phyloP scores from a whole-genome alignment of 2,329 filamentous ascomycete genomes.

The Lachnellula subtilissima region DNA sequence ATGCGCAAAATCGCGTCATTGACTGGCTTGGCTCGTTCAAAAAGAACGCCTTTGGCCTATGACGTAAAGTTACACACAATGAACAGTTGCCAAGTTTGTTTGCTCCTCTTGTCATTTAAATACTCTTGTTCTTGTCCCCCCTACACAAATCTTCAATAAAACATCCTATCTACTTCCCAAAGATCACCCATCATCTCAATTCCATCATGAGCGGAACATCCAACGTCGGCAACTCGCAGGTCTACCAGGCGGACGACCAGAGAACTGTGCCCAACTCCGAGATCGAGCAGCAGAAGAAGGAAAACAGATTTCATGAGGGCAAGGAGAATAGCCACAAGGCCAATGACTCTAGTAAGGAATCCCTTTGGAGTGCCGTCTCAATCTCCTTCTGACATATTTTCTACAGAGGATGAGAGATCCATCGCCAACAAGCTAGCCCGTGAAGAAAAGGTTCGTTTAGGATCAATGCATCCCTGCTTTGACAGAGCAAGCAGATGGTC shows the following conservation, averaged over 20 bases:
- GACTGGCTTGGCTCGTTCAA: background rate
- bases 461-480: background rate
- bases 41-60: background rate
- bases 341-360: conserved; percentile 63
- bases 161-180: background rate
- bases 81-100: background rate
- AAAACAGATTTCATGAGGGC: conserved; percentile 67
- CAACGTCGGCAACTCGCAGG: conserved; percentile 54
- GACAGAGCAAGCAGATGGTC: background rate
- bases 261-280: conserved; percentile 54
- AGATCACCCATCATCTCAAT: background rate
- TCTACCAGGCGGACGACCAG: conserved; percentile 79
- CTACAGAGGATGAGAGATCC: conserved; percentile 62
- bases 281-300: conserved; percentile 42
- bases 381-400: background rate
- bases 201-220: conserved; percentile 26
- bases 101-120: background rate
- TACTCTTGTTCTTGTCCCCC: background rate
- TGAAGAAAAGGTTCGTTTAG: conserved; percentile 45
- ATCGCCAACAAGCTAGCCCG: conserved; percentile 68
- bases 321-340: conserved; percentile 62
- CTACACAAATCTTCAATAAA: background rate
- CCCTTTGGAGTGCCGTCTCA: background rate
- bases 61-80: background rate
- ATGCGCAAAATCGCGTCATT: background rate